Conservation (phyloP, 2,329 filamentous ascomycete genomes). For the Cyphellophora europaea region DNA sequence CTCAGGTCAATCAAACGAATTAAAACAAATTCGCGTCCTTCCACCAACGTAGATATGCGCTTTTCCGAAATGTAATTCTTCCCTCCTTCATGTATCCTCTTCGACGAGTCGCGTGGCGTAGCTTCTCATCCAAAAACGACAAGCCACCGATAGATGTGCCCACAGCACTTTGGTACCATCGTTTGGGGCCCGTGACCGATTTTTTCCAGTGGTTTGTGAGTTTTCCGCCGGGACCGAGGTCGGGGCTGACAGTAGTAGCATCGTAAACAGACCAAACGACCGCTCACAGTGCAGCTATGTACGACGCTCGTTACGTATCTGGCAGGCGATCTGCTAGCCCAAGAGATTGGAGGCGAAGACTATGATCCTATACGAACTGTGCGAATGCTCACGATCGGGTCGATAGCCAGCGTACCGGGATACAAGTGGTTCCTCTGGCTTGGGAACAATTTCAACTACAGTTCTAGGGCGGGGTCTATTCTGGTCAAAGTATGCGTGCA, state of each 20-base stretch:
- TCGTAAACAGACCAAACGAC: constrained; percentile 59
- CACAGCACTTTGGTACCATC: constrained; percentile 18
- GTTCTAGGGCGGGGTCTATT: constrained; percentile 61
- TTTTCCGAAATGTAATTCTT: too few relatives aligned
- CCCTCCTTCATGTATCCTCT: background rate
- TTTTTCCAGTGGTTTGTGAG: constrained; percentile 20
- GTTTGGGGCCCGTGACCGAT: constrained; percentile 17
- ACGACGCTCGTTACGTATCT: constrained; percentile 72
- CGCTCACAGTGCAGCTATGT: constrained; percentile 69
- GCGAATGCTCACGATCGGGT: constrained; percentile 66
- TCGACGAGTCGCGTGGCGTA: too few relatives aligned
- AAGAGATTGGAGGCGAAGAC: constrained; percentile 27
- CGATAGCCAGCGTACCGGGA: constrained; percentile 61
- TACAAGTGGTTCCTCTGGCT: constrained; percentile 83
- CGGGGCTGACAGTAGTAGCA: constrained; percentile 5
- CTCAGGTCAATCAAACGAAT: background rate
- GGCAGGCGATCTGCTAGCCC: constrained; percentile 28
- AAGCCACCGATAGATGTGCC: constrained; percentile 19
- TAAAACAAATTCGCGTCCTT: too few relatives aligned
- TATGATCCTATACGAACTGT: constrained; percentile 63
- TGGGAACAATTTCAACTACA: constrained; percentile 73
- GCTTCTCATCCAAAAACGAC: too few relatives aligned
- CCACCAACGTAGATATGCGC: too few relatives aligned
- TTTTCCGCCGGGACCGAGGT: background rate
- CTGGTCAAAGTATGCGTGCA: constrained; percentile 70